Base-by-base conservation (phyloP, 2,329 filamentous ascomycete genomes). In the Anisogramma anomala region DNA sequence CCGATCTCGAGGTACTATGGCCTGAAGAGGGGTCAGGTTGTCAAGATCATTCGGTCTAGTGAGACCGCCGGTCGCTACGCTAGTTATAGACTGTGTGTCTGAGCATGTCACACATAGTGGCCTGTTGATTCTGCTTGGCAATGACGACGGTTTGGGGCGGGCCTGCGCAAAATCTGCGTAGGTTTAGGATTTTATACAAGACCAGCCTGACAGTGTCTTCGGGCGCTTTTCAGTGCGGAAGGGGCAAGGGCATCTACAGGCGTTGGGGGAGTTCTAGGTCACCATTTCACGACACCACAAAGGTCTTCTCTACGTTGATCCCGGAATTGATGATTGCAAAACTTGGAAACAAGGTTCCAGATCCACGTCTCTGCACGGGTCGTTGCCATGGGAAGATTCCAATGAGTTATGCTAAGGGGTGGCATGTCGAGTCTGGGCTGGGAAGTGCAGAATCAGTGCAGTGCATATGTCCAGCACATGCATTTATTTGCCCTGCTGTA, bases 11-110 rank as follows among this genome's bases (percentile, higher is more conserved):
- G 83, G 54, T 98, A 96, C 61, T 68, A 95, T 41, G 91, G 91
- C 10, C 68, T 98, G 58, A 82, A 84, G 68, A 75, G 88, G 58
- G 87, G 88, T 3, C 84, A 95, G 64, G 88, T 98, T 3, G 91
- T 98, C 55, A 98, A 98, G 76, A 98, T 98, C 55, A 95, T 98
- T 55, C 74, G 91, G 50, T 88, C 82, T 61, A 88, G 82, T 57
- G 91, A 96, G 71, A 98, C 91, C 42, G 91, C 91, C 11, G 91
- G 91, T 47, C 74, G 91, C 39, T 98, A 98, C 65, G 91, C 91
- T 36, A 94, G 86, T 74, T 98, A 98, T 65, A 72, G 89, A 53
- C 57, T 80, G 41, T 79, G 75, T 51, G 76, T 80, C 51, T 81
- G 62, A 64, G 36, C 18, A 17, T 23, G 9, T 9, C 5, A 13